Percentiles rank a stretch among this genome's conserved stretches.
These are phyloP conservation scores for Exsudoporus floridanus DNA, from an alignment of 1,284 basidiomycete species.

Conservation along the genomic window DNA sequence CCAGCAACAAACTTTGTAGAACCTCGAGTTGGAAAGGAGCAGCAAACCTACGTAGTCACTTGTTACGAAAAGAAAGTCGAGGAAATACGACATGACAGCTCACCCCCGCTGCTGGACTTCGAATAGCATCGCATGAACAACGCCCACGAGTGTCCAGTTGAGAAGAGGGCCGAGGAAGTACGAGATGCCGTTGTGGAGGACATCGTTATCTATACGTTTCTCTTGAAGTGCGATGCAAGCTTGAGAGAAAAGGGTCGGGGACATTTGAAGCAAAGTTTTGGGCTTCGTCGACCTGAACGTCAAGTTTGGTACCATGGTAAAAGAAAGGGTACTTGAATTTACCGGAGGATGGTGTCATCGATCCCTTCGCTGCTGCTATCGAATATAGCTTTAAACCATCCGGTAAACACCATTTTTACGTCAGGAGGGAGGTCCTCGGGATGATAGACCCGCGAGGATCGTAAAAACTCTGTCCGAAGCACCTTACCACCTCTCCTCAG, in stretches of 20 bases:
- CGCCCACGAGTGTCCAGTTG: conserved; percentile 76
- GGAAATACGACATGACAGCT: conserved; percentile 19
- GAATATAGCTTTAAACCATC: conserved; percentile 76
- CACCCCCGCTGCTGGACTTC: conserved; percentile 63
- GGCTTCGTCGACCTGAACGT: conserved; percentile 63
- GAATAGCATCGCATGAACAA: conserved; percentile 59
- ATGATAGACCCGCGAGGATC: conserved; percentile 46
- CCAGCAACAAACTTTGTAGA: conserved; percentile 62
- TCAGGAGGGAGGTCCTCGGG: conserved; percentile 47
- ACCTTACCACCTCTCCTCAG: conserved; percentile 45
- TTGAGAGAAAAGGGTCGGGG: conserved; percentile 61
- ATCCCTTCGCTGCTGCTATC: conserved; percentile 76
- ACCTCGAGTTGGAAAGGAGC: conserved; percentile 54
- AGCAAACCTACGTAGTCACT: conserved; percentile 31
- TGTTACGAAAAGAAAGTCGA: conserved; percentile 1
- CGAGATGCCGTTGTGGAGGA: conserved; percentile 68
- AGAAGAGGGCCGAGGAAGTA: conserved; percentile 73
- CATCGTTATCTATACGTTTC: conserved; percentile 62
- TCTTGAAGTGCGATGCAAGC: conserved; percentile 52
- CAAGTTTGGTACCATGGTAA: conserved; percentile 4
- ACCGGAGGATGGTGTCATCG: conserved; percentile 77
- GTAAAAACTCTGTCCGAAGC: conserved; percentile 52
- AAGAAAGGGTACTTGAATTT: conserved; percentile 8
- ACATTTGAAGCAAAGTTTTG: conserved; percentile 61
- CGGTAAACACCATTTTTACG: conserved; percentile 49